Evolutionary conservation across 169 alveolate genomes (phyloP), one percentile per base, ranked within the genome.

Genomic region (Eimeria acervulina): DNA sequence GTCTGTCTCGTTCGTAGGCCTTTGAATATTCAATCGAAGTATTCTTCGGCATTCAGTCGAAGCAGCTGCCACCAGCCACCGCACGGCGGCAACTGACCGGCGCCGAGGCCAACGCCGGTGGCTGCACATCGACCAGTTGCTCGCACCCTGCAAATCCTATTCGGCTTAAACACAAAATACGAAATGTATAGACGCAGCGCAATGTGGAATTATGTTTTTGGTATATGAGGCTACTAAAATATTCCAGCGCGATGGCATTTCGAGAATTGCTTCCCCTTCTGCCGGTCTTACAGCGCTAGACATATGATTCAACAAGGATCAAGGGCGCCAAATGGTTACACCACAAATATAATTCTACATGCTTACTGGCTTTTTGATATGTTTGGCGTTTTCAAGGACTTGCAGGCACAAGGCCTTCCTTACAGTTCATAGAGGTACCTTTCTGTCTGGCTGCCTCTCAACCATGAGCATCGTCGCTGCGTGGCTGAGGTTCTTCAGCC

Each of bases 51-150:
- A 26, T 72, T 72, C 51, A 19, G 52, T 36, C 31, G 83, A 8
- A 38, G 52, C 80, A 68, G 80, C 80, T 23, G 28, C 80, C 38
- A 13, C 38, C 80, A 68, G 80, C 80, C 44, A 68, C 80, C 38
- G 26, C 38, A n/a, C 42, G 21, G 47, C 19, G 47, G 44, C 47
- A 72, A 72, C 83, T 72, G 83, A 72, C 83, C 83, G 51, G 83
- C 55, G 83, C 83, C 52, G 83, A 72, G 83, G 83, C 83, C 83
- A 72, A 51, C 51, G 52, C 83, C 83, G 47, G 55, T 23, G 51
- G 83, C 83, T 72, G 51, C 83, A 70, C 55, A 72, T 33, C 51
- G 55, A 72, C 83, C 44, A 21, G 28, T 6, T 17, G 52, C 47
- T 31, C 23, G 52, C 10, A 17, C 31, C 2, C 83, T 38, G 83